phyloP scores from a whole-genome alignment of 495 filamentous ascomycete species.

The Penicillium simplicissimum region DNA sequence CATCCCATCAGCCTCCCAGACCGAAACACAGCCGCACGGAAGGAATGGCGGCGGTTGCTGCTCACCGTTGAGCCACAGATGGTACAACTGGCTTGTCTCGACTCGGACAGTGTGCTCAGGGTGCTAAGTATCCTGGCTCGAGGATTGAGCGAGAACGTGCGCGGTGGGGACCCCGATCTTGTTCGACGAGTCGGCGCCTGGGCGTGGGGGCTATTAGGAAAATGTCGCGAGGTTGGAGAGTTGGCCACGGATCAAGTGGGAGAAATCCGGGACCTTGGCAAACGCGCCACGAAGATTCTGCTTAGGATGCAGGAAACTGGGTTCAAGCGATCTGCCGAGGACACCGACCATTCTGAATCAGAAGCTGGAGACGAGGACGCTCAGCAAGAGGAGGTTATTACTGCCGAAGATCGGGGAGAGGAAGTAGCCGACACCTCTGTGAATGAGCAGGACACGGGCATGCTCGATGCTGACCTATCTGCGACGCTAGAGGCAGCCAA shows the following conservation, averaged over 20 bases:
- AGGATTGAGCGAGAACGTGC: constrained; percentile 44
- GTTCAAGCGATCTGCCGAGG: constrained; percentile 21
- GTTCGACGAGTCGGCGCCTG: constrained; percentile 52
- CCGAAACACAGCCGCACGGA: constrained; percentile 40
- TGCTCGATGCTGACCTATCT: constrained; percentile 25
- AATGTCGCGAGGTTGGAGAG: constrained; percentile 49
- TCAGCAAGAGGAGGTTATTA: background rate
- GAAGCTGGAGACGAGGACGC: constrained; percentile 25
- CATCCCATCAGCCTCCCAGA: constrained; percentile 58
- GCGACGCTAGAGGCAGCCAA: constrained; percentile 58
- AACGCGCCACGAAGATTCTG: constrained; percentile 46
- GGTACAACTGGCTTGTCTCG: constrained; percentile 68
- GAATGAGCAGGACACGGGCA: constrained; percentile 23
- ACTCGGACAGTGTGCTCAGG: constrained; percentile 57
- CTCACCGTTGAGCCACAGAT: constrained; percentile 61
- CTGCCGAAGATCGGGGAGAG: constrained; percentile 14
- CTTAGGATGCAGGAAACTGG: constrained; percentile 46
- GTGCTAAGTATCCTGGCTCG: constrained; percentile 46
- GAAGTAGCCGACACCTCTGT: constrained; percentile 1
- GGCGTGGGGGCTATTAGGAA: constrained; percentile 52
- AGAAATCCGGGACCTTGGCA: constrained; percentile 49
- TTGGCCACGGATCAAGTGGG: constrained; percentile 54
- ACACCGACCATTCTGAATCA: constrained; percentile 26
- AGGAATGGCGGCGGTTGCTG: constrained; percentile 54
- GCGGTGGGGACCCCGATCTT: constrained; percentile 43